A percentile compares a stretch with the other conserved stretches of the same genome.
phyloP scores from a whole-genome alignment of 2,329 filamentous ascomycete genomes.

The Colletotrichum sp. region DNA sequence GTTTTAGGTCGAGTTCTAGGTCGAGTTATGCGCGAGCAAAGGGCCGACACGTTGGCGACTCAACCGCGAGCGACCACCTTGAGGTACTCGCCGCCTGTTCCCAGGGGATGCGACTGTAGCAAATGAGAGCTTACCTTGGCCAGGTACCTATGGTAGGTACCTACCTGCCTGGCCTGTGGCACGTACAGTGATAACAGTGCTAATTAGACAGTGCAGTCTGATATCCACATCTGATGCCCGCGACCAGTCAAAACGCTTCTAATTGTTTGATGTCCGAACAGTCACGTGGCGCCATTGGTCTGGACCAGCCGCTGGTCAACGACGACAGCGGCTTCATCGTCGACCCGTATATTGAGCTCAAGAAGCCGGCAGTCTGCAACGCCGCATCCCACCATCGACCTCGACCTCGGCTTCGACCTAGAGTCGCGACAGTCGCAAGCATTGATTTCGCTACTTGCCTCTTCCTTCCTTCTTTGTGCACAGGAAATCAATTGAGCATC shows the following conservation, averaged over 20 bases:
- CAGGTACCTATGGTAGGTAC: background rate
- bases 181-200: background rate
- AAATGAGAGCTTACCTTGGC: background rate
- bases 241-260: background rate
- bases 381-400: background rate
- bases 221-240: background rate
- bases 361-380: background rate
- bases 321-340: background rate
- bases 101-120: background rate
- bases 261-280: background rate
- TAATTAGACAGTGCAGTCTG: background rate
- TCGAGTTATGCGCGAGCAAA: background rate
- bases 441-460: background rate
- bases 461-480: background rate
- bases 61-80: background rate
- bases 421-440: background rate
- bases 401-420: background rate
- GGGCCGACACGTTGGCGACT: background rate
- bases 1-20: background rate
- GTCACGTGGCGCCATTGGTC: background rate
- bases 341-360: background rate
- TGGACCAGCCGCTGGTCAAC: background rate
- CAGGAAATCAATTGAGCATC: conserved; percentile 17
- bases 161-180: background rate
- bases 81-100: background rate